Base-by-base conservation (phyloP, 441 rosid species). In the Isatis lusitanica region DNA sequence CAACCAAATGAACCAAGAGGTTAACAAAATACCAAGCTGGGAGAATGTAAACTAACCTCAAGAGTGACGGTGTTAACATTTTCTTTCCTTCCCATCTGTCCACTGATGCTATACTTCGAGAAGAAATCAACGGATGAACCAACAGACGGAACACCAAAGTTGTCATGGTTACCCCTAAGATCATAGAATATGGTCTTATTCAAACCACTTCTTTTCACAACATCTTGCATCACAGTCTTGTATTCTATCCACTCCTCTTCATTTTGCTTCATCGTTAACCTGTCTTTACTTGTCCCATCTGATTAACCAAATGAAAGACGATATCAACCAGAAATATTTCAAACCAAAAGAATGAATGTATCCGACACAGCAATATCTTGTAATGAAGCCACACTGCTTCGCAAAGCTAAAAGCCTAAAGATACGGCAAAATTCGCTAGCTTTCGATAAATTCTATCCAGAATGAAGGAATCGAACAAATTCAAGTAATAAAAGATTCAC, bases 131-230 rank as follows among this genome's bases (percentile, higher is more conserved):
- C 71, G 4, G 87, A 75, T 44, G 86, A 86, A 46, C 90, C 91
- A 56, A 82, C 64, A 50, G 63, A 58, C 4, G 96, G 92, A 44
- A 94, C 94, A 47, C 97, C 99, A 76, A 92, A 94, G 83, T 78
- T 88, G 69, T 94, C 97, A 70, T 94, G 99, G 70, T 94, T 94
- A 74, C 99, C 99, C 74, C 97, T 88, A 66, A 94, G 84, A 86
- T 94, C 97, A 77, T 87, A 94, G 83, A 92, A 90, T 63, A 90
- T 63, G 75, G 78, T 76, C 85, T 86, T 87, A 63, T 89, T 83
- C 21, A 90, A 85, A 39, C 90, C 90, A 68, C 96, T 92, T 77
- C 78, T 82, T 33, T 69, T 78, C 33, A 85, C 81, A 62, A 90
- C 89, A 74, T 89, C 91, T 53, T 84, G 83, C 89, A 88, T 87